Base-by-base conservation (phyloP, 2,329 filamentous ascomycete species). In the Hypoxylon sp. region DNA sequence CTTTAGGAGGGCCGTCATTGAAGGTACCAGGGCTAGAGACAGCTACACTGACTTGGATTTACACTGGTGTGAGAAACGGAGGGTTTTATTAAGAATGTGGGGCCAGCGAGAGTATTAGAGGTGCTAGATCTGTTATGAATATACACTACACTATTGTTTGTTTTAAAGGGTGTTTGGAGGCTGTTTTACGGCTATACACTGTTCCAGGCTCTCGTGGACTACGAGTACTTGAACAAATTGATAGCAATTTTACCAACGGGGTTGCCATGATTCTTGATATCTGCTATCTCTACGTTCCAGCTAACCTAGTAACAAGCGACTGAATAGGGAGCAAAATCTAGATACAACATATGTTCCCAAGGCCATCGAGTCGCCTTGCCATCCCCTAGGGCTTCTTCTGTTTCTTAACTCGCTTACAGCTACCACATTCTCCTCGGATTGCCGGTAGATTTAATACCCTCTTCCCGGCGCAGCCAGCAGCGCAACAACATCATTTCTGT, bases 41-140 rank as follows among this genome's bases (percentile, higher is more conserved):
- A 12, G 74, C 75, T 5, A 76, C 74, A 2, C 39, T 77, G 43
- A 76, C 74, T 8, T 77, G 75, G 75, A 70, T 76, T 34, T 77
- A 76, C 29, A 74, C 72, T 2, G 73, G 71, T 2, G 61, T 73
- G 30, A 48, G 70, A 2, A 67, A 69, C 30, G 66, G 57, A 3
- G 52, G 47, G 1, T 58, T 61, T 39, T 68, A 63, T 45, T 68
- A 21, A 53, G 32, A 9, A n/a, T 14, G 27, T 5, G 11, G 19
- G 23, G 16, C 2, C 12, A 21, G 25, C 5, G 30, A 32, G 47
- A 39, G 37, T 19, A 47, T 59, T 48, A 19, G 23, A 47, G 56
- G 27, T 50, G 5, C n/a, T 47, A 47, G 7, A 29, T 47, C 6
- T 16, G 21, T 21, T 47, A 14, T 47, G 45, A 29, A 29, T 47